Conservation (phyloP, 148 eudicot genomes). For the Bassia scoparia region DNA sequence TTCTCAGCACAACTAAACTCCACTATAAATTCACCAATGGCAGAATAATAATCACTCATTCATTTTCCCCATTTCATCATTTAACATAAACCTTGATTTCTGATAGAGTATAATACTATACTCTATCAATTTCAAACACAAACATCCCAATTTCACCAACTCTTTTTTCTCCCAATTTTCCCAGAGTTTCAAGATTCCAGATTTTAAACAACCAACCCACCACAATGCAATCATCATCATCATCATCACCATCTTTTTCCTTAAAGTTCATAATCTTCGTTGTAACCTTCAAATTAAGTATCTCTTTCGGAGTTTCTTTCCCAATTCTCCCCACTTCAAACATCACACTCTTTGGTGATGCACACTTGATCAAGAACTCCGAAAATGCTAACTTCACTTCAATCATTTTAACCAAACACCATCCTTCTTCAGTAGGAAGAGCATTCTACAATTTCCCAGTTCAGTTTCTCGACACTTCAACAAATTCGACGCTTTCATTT, state of each 20-base stretch:
- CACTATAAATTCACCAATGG: too few relatives aligned
- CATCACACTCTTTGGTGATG: conserved; percentile 49
- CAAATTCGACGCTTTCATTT: conserved; percentile 48
- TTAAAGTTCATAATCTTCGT: conserved; percentile 5
- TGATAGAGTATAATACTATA: too few relatives aligned
- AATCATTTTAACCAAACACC: conserved; percentile 15
- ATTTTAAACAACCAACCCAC: background rate
- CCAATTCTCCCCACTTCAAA: conserved; percentile 30
- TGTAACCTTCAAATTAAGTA: conserved; percentile 26
- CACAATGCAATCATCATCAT: background rate
- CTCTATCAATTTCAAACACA: too few relatives aligned
- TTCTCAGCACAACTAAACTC: too few relatives aligned
- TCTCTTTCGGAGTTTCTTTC: conserved; percentile 11
- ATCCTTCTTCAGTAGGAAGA: conserved; percentile 33
- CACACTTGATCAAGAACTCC: conserved; percentile 35
- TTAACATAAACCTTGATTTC: too few relatives aligned
- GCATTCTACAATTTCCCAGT: conserved; percentile 46
- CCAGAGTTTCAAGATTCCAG: background rate
- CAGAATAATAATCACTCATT: too few relatives aligned
- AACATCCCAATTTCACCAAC: too few relatives aligned
- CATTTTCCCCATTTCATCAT: too few relatives aligned
- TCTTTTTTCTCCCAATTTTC: background rate
- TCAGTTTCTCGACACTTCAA: conserved; percentile 40
- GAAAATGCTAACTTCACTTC: conserved; percentile 34
- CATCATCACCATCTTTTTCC: background rate